Evolutionary conservation across 805 yeast species (phyloP).

Genomic region (Pichia manshurica): DNA sequence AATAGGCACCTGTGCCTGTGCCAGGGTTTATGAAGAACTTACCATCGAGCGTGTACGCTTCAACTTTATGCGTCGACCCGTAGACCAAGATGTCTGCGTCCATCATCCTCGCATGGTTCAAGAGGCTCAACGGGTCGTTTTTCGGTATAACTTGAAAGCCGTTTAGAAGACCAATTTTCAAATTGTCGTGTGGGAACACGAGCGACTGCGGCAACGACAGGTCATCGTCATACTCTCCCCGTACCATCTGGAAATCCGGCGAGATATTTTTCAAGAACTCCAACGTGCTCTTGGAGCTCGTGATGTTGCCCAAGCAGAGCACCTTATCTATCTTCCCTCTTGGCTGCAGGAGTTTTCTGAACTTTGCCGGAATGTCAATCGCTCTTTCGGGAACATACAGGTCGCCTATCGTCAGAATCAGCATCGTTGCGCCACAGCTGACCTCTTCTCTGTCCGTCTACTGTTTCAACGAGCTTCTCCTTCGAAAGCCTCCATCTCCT

Average conservation of each 20-base stretch:
- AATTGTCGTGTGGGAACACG: slow-evolving; percentile 60
- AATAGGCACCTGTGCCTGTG: slow-evolving; percentile 88
- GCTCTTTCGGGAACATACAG: slow-evolving; percentile 86
- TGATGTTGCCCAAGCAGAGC: slow-evolving; percentile 76
- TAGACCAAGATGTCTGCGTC: slow-evolving; percentile 87
- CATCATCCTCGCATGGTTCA: slow-evolving; percentile 79
- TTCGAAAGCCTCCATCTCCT: no score
- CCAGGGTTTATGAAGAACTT: slow-evolving; percentile 96
- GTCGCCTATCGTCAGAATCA: slow-evolving; percentile 81
- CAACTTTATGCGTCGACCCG: slow-evolving; percentile 92
- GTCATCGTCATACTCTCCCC: slow-evolving; percentile 73
- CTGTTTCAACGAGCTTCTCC: no score
- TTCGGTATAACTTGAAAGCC: slow-evolving; percentile 82
- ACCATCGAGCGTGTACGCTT: slow-evolving; percentile 88
- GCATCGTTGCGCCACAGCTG: slow-evolving; percentile 40
- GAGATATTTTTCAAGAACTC: slow-evolving; percentile 63
- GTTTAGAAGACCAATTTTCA: slow-evolving; percentile 78
- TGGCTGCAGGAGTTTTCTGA: slow-evolving; percentile 72
- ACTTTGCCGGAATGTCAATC: slow-evolving; percentile 53
- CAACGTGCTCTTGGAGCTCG: slow-evolving; percentile 57
- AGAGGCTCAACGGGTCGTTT: slow-evolving; percentile 77
- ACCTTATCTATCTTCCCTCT: slow-evolving; percentile 78
- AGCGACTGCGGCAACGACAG: slow-evolving; percentile 52
- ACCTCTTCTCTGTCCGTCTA: no score
- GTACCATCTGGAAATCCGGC: slow-evolving; percentile 66